phyloP scores from a whole-genome alignment of 2,329 filamentous ascomycete species.

The Alternaria hordeiaustralica region DNA sequence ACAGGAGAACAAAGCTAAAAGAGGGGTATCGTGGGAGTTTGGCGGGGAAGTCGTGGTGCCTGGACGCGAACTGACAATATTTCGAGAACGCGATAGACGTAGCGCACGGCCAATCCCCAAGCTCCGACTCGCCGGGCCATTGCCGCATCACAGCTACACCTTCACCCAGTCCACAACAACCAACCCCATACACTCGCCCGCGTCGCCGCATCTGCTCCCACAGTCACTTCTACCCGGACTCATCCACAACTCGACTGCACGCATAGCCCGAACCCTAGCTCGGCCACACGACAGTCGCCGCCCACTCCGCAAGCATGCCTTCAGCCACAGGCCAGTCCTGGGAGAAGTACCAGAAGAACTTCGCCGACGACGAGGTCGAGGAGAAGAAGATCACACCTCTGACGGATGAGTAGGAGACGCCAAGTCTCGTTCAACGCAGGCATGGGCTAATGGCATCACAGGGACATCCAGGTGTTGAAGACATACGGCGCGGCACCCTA shows the following conservation, averaged over 20 bases:
- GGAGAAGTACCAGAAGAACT: conserved; percentile 99
- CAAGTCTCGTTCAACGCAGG: not conserved
- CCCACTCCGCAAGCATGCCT: conserved; percentile 68
- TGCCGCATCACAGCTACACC: conserved; percentile 29
- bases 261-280: conserved; percentile 7
- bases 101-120: conserved; percentile 12
- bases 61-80: conserved; percentile 34
- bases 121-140: conserved; percentile 27
- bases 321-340: conserved; percentile 92
- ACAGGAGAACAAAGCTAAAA: conserved; percentile 9
- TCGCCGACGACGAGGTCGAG: conserved; percentile 93
- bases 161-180: conserved; percentile 27
- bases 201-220: not conserved
- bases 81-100: conserved; percentile 29
- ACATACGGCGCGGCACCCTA: conserved; percentile 98
- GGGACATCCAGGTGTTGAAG: conserved; percentile 98
- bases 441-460: conserved; percentile 53
- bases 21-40: conserved; percentile 32
- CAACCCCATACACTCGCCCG: conserved; percentile 3
- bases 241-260: not conserved
- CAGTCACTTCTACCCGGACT: conserved; percentile 1
- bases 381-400: conserved; percentile 99
- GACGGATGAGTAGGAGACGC: conserved; percentile 81
- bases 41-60: conserved; percentile 31
- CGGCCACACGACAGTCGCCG: conserved; percentile 13